Evolutionary conservation across 2,329 filamentous ascomycete genomes (phyloP), one percentile per base, ranked within the genome.

Genomic region (Rutstroemia sp.): DNA sequence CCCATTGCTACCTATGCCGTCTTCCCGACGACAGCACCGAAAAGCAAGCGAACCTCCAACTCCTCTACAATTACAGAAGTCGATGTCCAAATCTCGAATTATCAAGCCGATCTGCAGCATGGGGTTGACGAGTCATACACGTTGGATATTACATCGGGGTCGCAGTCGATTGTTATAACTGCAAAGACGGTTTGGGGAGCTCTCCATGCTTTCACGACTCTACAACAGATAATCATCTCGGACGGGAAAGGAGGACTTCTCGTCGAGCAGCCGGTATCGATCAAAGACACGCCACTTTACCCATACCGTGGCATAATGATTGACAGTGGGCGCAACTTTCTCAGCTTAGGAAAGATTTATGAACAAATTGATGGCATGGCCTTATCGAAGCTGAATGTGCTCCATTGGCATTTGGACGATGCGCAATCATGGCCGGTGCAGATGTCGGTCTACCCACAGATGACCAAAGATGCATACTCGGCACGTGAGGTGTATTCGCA

Each of bases 381-480:
- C 1, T 88, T 84, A 77, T 89, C 84, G 73, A 92, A 94, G 74
- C 78, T 94, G 75, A 92, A 92, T 73, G 78, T 84, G 5, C 77
- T 94, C 58, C 89, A 92, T 70, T 76, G 91, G 58, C 89, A 94
- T 73, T 76, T 85, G 50, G 92, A 88, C 7, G 89, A 94, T 70
- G 84, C 86, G 9, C 89, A 94, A 71, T 87, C 88, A 3, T 94
- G 89, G 86, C 89, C 89, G 0, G 75, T 95, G 17, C 87, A 89
- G 64, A 84, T 95, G 54, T 84, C 87, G 0, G 72, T 85, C 4
- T 73, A 94, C 62, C 87, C 89, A 3, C 78, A 84, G 57, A 77
- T 95, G 12, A 79, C 88, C 5, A 84, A 88, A 68, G 89, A 89
- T 41, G 85, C 88, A 1, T 94, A 94, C 66, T 77, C 78, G 21